phyloP scores from a whole-genome alignment of 2,329 filamentous ascomycete genomes.

The Fusarium sp. region DNA sequence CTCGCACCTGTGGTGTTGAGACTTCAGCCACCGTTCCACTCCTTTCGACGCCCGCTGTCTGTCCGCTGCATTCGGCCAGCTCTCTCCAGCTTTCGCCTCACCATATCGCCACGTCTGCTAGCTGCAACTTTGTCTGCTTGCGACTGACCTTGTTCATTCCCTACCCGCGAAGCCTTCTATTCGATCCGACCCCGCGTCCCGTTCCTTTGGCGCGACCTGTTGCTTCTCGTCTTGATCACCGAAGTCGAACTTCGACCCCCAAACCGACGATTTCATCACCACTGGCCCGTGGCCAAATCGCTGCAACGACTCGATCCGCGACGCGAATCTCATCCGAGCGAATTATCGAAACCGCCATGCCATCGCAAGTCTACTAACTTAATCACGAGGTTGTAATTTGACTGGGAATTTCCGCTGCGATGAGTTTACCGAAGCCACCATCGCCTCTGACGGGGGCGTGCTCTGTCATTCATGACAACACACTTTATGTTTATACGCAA shows the following conservation, averaged over 20 bases:
- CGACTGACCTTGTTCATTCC: slow-evolving; percentile 32
- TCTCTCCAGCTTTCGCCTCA: slow-evolving; percentile 30
- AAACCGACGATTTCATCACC: slow-evolving; percentile 4
- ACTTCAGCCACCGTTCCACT: slow-evolving; percentile 35
- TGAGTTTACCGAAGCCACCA: slow-evolving; percentile 79
- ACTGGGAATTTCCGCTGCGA: slow-evolving; percentile 52
- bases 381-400: slow-evolving; percentile 25
- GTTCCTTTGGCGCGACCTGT: slow-evolving; percentile 8
- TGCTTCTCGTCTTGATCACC: slow-evolving; percentile 7
- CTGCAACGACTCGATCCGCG: slow-evolving; percentile 13
- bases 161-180: slow-evolving; percentile 27
- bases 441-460: slow-evolving; percentile 81
- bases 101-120: slow-evolving; percentile 28
- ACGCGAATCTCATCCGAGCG: slow-evolving; percentile 27
- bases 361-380: slow-evolving; percentile 32
- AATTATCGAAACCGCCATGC: slow-evolving; percentile 41
- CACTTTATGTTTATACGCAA: slow-evolving; percentile 84
- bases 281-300: slow-evolving; percentile 11
- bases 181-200: slow-evolving; percentile 11
- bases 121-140: slow-evolving; percentile 35
- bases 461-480: slow-evolving; percentile 83
- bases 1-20: slow-evolving; percentile 47
- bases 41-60: slow-evolving; percentile 33
- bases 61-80: slow-evolving; percentile 43
- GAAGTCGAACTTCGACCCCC: slow-evolving; percentile 16